Base-by-base conservation (phyloP, 148 eudicot genomes). In the Simmondsia chinensis region DNA sequence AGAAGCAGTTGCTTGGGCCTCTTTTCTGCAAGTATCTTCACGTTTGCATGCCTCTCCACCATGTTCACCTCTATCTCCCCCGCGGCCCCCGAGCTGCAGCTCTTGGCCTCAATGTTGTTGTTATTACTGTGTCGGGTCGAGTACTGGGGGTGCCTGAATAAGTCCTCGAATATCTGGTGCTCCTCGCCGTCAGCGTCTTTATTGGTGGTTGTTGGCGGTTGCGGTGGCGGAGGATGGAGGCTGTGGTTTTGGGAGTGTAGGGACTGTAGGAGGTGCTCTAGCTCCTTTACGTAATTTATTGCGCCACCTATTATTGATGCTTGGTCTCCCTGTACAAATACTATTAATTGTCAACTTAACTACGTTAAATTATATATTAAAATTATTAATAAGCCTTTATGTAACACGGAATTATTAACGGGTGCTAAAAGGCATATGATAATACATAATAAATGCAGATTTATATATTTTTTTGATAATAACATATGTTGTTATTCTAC, bases 271-370 rank as follows among this genome's bases (percentile, higher is more conserved):
- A 24, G 69, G 39, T 88, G 83, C 23, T 88, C 96, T 4, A 88
- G 75, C 69, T 88, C 87, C 53, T 88, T 88, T 43, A 88, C 94
- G 52, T 57, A 80, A 29, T 83, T 88, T 33, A 88, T 88, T 18
- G 96, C 96, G 25, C 96, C 96, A 22, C 81, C 94, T 16, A 88
- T 73, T 48, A 88, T 77, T 53, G 96, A 83, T 36, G 96, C 96
- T 65, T 88, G 96, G 60, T 88, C 96, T 27, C 89, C 94, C 96
- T 88, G 16, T 8, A 46, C 37, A 2, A 4, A 40, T 27, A 29
- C 12, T 10, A 1, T 14, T 10, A 51, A 35, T n/a, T 2, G 32
- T 16, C 9, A 31, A 21, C 28, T 35, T 6, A 18, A 8, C 22
- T 28, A 4, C 17, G 4, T 38, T 23, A 38, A 16, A 0, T 0